Evolutionary conservation across 169 alveolate genomes (phyloP).

Genomic region (Blepharisma undulans): DNA sequence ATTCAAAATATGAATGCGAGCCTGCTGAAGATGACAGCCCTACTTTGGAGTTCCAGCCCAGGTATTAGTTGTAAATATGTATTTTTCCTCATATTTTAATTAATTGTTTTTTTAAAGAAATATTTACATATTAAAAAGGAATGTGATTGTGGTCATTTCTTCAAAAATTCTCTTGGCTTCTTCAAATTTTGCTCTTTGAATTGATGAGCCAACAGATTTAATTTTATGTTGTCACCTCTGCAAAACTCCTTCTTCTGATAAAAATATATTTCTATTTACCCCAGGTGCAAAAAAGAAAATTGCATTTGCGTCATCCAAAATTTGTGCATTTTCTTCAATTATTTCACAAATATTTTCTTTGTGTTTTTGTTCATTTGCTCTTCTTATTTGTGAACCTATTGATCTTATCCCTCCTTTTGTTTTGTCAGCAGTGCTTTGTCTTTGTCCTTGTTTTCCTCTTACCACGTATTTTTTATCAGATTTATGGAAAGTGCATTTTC

Average conservation of each 20-base stretch:
- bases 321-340: conserved; percentile 40
- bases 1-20: not conserved
- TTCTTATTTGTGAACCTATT: conserved; percentile 59
- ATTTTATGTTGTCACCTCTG: conserved; percentile 47
- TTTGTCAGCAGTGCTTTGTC: conserved; percentile 50
- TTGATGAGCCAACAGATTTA: conserved; percentile 33
- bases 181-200: conserved; percentile 53
- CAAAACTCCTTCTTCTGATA: conserved; percentile 48
- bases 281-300: conserved; percentile 72
- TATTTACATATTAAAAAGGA: not conserved
- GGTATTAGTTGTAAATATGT: not conserved
- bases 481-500: conserved; percentile 57
- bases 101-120: no score
- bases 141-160: not conserved
- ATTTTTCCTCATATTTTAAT: not conserved
- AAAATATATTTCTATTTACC: conserved; percentile 47
- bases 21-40: not conserved
- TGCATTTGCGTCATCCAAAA: conserved; percentile 49
- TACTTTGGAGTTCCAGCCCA: not conserved
- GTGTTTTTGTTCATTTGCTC: conserved; percentile 58
- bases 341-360: conserved; percentile 45
- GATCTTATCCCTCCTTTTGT: not conserved
- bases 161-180: conserved; percentile 45
- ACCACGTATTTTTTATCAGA: conserved; percentile 76
- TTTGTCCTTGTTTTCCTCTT: conserved; percentile 73